A percentile compares a stretch with the other conserved stretches of the same genome.
Conservation (phyloP, 441 rosid genomes). For the Syzygium malaccense region DNA sequence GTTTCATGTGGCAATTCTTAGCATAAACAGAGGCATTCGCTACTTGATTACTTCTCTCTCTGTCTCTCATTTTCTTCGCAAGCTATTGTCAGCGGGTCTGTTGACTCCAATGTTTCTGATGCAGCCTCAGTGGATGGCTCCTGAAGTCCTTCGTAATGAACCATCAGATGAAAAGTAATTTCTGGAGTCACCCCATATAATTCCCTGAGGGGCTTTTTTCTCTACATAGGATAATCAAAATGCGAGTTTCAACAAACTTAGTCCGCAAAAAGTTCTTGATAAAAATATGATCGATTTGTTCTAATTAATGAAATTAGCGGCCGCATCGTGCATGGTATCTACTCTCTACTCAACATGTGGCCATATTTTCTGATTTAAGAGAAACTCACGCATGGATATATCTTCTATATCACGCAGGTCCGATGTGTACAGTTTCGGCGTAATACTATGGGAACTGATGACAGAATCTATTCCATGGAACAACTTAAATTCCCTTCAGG, state of each 20-base stretch:
- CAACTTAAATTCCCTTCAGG: constrained; percentile 64
- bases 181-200: background rate
- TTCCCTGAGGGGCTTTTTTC: background rate
- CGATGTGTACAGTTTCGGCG: constrained; percentile 81
- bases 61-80: background rate
- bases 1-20: background rate
- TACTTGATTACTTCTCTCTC: background rate
- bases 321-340: background rate
- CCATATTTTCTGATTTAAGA: background rate
- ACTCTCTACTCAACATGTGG: background rate
- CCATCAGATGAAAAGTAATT: constrained; percentile 81
- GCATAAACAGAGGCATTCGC: background rate
- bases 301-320: background rate
- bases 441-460: constrained; percentile 78
- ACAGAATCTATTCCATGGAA: constrained; percentile 71
- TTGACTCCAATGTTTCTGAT: background rate
- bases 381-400: background rate
- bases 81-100: background rate
- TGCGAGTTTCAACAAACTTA: background rate
- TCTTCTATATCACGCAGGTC: constrained; percentile 32
- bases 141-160: constrained; percentile 79
- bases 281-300: background rate
- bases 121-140: constrained; percentile 99
- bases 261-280: background rate
- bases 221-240: background rate